Percentiles rank a stretch among this genome's conserved stretches.
These are phyloP conservation scores for Cudoniella acicularis DNA, from an alignment of 495 filamentous ascomycete genomes.

Conservation along the genomic window DNA sequence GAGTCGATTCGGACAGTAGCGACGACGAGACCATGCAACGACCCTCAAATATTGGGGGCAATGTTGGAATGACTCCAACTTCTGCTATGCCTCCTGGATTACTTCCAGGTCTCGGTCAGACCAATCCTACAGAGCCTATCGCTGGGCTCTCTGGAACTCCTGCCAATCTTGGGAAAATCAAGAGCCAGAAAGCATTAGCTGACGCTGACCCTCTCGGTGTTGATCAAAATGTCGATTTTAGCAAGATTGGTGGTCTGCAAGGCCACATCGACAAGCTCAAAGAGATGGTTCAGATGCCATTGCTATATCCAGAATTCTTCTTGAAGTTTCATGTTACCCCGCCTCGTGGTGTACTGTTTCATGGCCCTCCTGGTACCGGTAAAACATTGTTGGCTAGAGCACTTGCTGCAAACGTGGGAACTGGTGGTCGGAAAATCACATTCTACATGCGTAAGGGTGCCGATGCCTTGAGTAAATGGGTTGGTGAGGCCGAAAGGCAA, in stretches of 20 bases:
- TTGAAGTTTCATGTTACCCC: constrained; percentile 85
- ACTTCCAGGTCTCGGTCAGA: constrained; percentile 51
- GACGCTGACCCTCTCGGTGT: constrained; percentile 94
- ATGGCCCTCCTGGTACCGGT: constrained; percentile 95
- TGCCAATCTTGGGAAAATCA: constrained; percentile 84
- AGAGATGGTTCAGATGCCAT: constrained; percentile 92
- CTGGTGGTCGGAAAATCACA: constrained; percentile 84
- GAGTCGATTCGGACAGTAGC: constrained; percentile 91
- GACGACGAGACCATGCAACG: constrained; percentile 78
- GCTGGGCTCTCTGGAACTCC: constrained; percentile 63
- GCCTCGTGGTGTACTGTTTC: constrained; percentile 91
- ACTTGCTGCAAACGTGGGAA: constrained; percentile 72
- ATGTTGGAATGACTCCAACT: constrained; percentile 73
- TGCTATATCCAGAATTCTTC: constrained; percentile 96
- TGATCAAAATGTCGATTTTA: constrained; percentile 86
- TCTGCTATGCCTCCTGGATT: constrained; percentile 54
- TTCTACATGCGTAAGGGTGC: constrained; percentile 99
- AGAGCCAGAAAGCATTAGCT: constrained; percentile 70
- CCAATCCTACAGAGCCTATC: constrained; percentile 58
- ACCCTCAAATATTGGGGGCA: constrained; percentile 50
- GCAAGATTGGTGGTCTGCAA: constrained; percentile 84
- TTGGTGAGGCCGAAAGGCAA: constrained; percentile 95
- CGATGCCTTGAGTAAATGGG: constrained; percentile 97
- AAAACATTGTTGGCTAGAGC: constrained; percentile 94
- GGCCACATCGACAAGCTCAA: constrained; percentile 93